phyloP scores from a whole-genome alignment of 176 grass and related monocot species.

The Typha latifolia region DNA sequence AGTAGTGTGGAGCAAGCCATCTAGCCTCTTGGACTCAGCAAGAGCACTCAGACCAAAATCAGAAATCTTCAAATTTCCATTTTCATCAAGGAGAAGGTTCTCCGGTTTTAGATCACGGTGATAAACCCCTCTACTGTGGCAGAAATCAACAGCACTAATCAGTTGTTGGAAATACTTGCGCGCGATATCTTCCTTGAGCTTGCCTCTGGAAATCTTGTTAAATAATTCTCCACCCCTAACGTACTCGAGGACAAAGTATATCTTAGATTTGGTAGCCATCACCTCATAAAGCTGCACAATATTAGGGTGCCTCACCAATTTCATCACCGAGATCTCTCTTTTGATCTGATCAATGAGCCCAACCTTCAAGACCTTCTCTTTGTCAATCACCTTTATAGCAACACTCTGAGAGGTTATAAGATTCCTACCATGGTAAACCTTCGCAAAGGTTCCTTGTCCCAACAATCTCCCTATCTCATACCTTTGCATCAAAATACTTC shows the following conservation, averaged over 20 bases:
- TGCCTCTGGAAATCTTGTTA: slow-evolving; percentile 69
- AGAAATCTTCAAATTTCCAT: slow-evolving; percentile 62
- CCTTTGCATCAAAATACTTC: slow-evolving; percentile 56
- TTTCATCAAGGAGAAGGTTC: slow-evolving; percentile 77
- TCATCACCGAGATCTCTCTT: slow-evolving; percentile 82
- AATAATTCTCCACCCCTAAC: slow-evolving; percentile 70
- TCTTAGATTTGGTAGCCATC: slow-evolving; percentile 87
- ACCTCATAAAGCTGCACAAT: slow-evolving; percentile 87
- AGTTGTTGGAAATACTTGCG: slow-evolving; percentile 87
- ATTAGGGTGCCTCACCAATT: slow-evolving; percentile 67
- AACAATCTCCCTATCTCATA: slow-evolving; percentile 77
- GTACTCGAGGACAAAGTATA: slow-evolving; percentile 91
- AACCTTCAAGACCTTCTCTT: slow-evolving; percentile 73
- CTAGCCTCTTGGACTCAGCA: slow-evolving; percentile 52
- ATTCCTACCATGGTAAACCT: slow-evolving; percentile 72
- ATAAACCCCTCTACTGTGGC: slow-evolving; percentile 70
- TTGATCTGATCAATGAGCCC: slow-evolving; percentile 77
- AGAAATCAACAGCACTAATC: slow-evolving; percentile 76
- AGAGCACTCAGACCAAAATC: slow-evolving; percentile 91
- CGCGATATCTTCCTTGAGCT: slow-evolving; percentile 64
- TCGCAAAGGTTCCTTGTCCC: slow-evolving; percentile 88
- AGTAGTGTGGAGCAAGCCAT: slow-evolving; percentile 75
- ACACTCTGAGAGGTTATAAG: slow-evolving; percentile 50
- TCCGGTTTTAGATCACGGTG: slow-evolving; percentile 86
- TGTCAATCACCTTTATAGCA: slow-evolving; percentile 91